phyloP scores from a whole-genome alignment of 805 yeast species.

The Limtongia smithiae region DNA sequence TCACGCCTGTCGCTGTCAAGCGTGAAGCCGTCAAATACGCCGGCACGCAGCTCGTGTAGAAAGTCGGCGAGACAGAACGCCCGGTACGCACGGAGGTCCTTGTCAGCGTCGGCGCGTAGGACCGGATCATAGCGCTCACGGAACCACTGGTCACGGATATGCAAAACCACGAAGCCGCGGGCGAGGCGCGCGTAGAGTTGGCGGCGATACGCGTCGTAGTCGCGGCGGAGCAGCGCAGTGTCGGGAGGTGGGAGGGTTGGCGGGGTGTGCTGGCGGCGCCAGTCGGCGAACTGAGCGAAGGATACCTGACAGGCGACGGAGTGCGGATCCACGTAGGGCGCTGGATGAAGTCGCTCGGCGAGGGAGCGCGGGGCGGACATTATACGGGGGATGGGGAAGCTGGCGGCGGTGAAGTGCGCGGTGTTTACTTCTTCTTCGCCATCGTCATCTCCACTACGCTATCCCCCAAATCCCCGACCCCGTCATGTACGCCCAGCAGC shows the following conservation, averaged over 20 bases:
- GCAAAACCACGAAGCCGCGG: slow-evolving; percentile 24
- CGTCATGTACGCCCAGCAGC: no score
- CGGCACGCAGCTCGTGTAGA: slow-evolving; percentile 18
- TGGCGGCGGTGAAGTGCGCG: background rate
- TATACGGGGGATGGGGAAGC: slow-evolving; percentile 1
- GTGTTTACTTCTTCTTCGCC: no score
- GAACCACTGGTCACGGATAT: slow-evolving; percentile 28
- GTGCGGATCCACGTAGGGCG: slow-evolving; percentile 19
- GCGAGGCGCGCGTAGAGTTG: slow-evolving; percentile 28
- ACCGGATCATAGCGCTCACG: slow-evolving; percentile 23
- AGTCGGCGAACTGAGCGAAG: slow-evolving; percentile 20
- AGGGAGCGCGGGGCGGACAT: no score
- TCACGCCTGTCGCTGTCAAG: slow-evolving; percentile 17
- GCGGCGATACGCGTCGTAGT: slow-evolving; percentile 21
- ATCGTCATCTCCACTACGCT: no score
- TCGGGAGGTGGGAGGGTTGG: background rate
- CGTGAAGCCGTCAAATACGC: slow-evolving; percentile 21
- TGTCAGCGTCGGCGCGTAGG: background rate
- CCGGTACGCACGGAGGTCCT: slow-evolving; percentile 5
- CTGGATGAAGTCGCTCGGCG: background rate
- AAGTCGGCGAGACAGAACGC: slow-evolving; percentile 12
- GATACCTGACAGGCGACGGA: slow-evolving; percentile 15
- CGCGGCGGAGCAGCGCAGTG: background rate
- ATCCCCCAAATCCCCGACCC: no score
- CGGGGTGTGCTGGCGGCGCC: slow-evolving; percentile 14